Percentiles rank a stretch among this genome's conserved stretches.
phyloP scores from a whole-genome alignment of 2,329 filamentous ascomycete genomes.

The Stachybotrys echinatus region DNA sequence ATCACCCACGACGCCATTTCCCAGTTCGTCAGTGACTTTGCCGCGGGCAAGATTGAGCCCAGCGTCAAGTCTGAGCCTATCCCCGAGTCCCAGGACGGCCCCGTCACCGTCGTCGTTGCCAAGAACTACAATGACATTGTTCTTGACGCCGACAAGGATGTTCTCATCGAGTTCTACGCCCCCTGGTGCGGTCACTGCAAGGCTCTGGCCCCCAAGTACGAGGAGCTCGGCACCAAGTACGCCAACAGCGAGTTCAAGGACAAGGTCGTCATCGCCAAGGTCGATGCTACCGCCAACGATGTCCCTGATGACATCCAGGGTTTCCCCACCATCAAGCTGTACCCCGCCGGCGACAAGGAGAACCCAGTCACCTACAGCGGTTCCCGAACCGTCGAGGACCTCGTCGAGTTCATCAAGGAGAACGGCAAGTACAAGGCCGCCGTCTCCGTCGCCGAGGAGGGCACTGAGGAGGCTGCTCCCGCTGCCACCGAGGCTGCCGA shows the following conservation, averaged over 20 bases:
- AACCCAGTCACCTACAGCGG: conserved; percentile 83
- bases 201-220: conserved; percentile 92
- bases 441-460: conserved; percentile 51
- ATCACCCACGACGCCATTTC: conserved; percentile 67
- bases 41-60: conserved; percentile 82
- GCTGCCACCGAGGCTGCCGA: conserved; percentile 45
- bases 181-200: conserved; percentile 99
- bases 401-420: conserved; percentile 88
- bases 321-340: conserved; percentile 99
- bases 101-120: conserved; percentile 84
- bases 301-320: conserved; percentile 95
- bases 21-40: conserved; percentile 81
- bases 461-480: conserved; percentile 49
- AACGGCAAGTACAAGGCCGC: conserved; percentile 86
- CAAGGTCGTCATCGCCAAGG: conserved; percentile 92
- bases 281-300: conserved; percentile 94
- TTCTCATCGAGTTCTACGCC: conserved; percentile 96
- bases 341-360: conserved; percentile 82
- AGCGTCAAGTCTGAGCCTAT: conserved; percentile 98
- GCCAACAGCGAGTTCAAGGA: conserved; percentile 72
- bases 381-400: conserved; percentile 82
- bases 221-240: conserved; percentile 79
- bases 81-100: conserved; percentile 86
- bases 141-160: conserved; percentile 91
- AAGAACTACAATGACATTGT: conserved; percentile 91